phyloP scores from a whole-genome alignment of 306 rosid species.

The Cucurbita moschata region DNA sequence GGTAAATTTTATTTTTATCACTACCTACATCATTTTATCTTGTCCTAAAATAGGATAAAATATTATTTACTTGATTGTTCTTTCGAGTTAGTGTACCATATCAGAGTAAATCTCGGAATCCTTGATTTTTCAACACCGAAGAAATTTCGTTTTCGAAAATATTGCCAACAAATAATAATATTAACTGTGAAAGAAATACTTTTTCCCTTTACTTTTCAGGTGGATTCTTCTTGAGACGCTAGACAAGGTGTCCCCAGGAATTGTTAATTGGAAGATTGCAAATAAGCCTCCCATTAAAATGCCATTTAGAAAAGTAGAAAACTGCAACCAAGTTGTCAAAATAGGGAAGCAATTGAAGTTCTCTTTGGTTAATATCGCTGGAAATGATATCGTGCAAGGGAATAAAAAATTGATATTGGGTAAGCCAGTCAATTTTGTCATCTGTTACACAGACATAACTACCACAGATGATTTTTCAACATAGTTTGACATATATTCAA shows the following conservation, averaged over 20 bases:
- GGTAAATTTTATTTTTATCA: conserved; percentile 23
- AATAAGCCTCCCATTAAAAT: conserved; percentile 93
- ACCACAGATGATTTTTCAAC: not conserved
- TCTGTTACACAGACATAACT: not conserved
- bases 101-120: not conserved
- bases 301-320: conserved; percentile 98
- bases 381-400: conserved; percentile 94
- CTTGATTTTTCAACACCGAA: not conserved
- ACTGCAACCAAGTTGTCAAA: conserved; percentile 90
- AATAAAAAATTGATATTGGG: conserved; percentile 84
- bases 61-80: not conserved
- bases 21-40: not conserved
- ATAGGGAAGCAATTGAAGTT: conserved; percentile 83
- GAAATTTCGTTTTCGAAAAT: not conserved
- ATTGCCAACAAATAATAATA: not conserved
- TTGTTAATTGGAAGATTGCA: conserved; percentile 88
- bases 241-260: conserved; percentile 81
- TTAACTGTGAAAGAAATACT: not conserved
- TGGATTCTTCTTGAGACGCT: conserved; percentile 85
- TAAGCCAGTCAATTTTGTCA: conserved; percentile 14
- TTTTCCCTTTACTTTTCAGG: conserved; percentile 25
- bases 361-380: conserved; percentile 89
- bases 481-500: not conserved
- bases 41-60: not conserved
- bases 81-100: not conserved